A percentile compares a stretch with the other conserved stretches of the same genome.
phyloP scores from a whole-genome alignment of 306 rosid species.

The Prunus padus region DNA sequence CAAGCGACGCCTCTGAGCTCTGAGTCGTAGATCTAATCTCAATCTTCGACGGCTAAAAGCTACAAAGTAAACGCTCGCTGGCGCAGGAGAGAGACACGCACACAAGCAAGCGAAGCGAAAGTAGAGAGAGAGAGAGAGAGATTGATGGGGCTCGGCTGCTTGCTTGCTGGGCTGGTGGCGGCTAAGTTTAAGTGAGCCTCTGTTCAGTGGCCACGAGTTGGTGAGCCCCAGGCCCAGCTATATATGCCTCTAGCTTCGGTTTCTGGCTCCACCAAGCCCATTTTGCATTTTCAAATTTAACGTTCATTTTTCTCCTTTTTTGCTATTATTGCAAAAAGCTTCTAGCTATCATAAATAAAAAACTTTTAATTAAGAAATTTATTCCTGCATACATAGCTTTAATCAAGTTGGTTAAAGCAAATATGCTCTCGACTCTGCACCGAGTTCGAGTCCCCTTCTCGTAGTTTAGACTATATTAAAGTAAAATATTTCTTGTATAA shows the following conservation, averaged over 20 bases:
- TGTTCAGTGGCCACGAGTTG: too few relatives aligned
- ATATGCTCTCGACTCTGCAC: too few relatives aligned
- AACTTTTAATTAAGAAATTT: too few relatives aligned
- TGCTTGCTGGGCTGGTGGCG: constrained; percentile 5
- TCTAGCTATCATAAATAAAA: too few relatives aligned
- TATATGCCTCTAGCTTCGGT: not conserved
- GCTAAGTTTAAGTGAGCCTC: not conserved
- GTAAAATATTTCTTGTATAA: too few relatives aligned
- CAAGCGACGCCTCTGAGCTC: constrained; percentile 36
- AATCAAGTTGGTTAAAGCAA: rapidly evolving
- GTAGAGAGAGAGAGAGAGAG: not conserved
- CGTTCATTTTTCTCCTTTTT: not conserved
- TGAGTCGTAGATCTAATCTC: constrained; percentile 19
- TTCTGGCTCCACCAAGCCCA: not conserved
- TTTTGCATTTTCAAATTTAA: not conserved
- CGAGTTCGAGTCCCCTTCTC: too few relatives aligned
- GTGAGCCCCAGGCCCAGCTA: constrained; percentile 12
- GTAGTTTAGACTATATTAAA: too few relatives aligned
- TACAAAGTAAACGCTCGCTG: not conserved
- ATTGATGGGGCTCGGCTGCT: constrained; percentile 7
- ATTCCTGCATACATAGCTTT: too few relatives aligned
- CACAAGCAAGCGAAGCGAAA: too few relatives aligned
- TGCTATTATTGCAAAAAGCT: not conserved
- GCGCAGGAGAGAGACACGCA: not conserved
- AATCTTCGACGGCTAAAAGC: not conserved